Evolutionary conservation across 768 basidiomycete genomes (phyloP), one percentile per base, ranked within the genome.

Genomic region (Mycena sanguinolenta): DNA sequence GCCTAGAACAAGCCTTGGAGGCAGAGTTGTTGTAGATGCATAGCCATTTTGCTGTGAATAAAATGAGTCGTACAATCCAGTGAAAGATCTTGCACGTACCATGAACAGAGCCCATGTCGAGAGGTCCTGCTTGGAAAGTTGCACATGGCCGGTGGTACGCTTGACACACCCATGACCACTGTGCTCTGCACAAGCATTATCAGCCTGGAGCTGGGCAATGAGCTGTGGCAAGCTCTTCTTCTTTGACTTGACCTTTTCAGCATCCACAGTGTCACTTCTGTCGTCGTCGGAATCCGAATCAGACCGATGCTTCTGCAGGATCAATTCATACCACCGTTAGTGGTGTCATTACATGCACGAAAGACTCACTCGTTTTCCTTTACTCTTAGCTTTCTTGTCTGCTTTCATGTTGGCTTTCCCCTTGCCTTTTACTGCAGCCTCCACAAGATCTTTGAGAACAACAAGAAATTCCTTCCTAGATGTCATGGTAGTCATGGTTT

Each of bases 381-480:
- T 34, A 23, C 27, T 27, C 34, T 44, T 25, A 8, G 10, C 46
- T 14, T 38, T 28, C 34, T 14, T 23, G 21, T 21, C 30, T 42
- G 2, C 17, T 17, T 32, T 46, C 42, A n/a, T n/a, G n/a, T n/a
- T n/a, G n/a, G n/a, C n/a, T n/a, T n/a, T 55, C 46, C 13, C 53
- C 54, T 44, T 64, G 25, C 19, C 50, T 21, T 46, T 64, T 55
- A 14, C 28, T 23, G 1, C 16, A 5, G 49, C 12, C 1, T 8
- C 46, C 2, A 1, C 12, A 3, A 66, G 19, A 12, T 58, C 65
- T 14, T 58, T 66, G 4, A 66, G 4, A 25, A 27, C 49, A 2
- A 66, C 34, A 1, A 50, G 3, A 16, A 66, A 66, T 1, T 66
- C 57, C 13, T 59, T 66, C 57, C 52, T 36, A 2, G 65, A 66